phyloP scores from a whole-genome alignment of 129 eudicot genomes.

The Rutidosis leptorrhynchoides region DNA sequence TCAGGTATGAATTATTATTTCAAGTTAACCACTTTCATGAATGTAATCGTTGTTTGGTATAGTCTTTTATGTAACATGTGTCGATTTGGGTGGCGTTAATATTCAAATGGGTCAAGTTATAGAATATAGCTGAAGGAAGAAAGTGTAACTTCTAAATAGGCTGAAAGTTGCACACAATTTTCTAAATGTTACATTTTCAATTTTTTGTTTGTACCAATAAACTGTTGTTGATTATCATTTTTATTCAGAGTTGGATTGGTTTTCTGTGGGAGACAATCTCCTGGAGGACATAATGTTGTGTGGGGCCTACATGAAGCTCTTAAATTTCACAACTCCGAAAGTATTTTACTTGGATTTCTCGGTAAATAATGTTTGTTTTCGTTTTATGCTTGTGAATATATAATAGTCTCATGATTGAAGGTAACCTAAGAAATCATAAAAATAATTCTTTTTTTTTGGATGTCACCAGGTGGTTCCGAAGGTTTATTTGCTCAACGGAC shows the following conservation, averaged over 20 bases:
- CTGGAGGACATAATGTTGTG: slow-evolving; percentile 98
- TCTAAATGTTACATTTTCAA: no score
- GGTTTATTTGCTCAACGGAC: slow-evolving; percentile 87
- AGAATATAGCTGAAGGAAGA: not conserved
- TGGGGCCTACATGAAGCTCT: slow-evolving; percentile 95
- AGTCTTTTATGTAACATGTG: not conserved
- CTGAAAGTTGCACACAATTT: not conserved
- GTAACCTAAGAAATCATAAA: not conserved
- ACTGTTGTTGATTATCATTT: not conserved
- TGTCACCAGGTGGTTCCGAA: slow-evolving; percentile 88
- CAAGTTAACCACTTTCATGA: not conserved
- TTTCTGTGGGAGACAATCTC: slow-evolving; percentile 97
- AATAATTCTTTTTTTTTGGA: slow-evolving; percentile 16
- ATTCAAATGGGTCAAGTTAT: not conserved
- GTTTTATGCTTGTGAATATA: slow-evolving; percentile 5
- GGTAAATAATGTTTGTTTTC: slow-evolving; percentile 40
- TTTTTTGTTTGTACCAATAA: not conserved
- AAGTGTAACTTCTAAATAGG: not conserved
- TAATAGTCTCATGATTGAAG: not conserved
- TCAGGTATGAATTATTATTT: slow-evolving; percentile 46
- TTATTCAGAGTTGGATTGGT: slow-evolving; percentile 92
- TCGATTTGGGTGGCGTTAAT: not conserved
- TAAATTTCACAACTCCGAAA: slow-evolving; percentile 67
- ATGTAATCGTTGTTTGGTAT: not conserved
- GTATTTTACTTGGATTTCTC: slow-evolving; percentile 77